Conservation (phyloP, 1,284 basidiomycete species). For the Sporisorium graminicola region DNA sequence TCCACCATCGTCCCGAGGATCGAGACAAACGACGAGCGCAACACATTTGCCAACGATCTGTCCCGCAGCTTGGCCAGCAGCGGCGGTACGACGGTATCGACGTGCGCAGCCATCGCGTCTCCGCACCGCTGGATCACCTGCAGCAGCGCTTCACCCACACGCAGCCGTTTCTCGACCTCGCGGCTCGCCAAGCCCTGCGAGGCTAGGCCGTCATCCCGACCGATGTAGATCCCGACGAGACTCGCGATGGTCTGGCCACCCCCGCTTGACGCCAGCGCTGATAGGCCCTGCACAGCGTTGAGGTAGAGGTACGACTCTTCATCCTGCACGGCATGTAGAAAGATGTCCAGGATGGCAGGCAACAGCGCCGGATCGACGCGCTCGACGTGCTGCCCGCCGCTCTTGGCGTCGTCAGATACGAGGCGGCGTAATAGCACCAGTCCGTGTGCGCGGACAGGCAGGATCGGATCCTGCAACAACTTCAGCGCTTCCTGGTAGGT, state of each 20-base stretch:
- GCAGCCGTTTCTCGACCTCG: slow-evolving; percentile 82
- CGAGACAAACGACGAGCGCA: slow-evolving; percentile 62
- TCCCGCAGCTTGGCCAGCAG: slow-evolving; percentile 58
- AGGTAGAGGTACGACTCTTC: slow-evolving; percentile 95
- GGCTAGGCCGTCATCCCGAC: slow-evolving; percentile 39
- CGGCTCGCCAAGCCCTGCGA: slow-evolving; percentile 68
- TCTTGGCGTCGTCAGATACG: slow-evolving; percentile 48
- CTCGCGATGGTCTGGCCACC: slow-evolving; percentile 42
- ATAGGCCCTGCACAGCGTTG: slow-evolving; percentile 89
- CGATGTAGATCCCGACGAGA: slow-evolving; percentile 57
- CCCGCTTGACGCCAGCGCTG: slow-evolving; percentile 71
- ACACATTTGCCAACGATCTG: slow-evolving; percentile 50
- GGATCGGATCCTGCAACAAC: slow-evolving; percentile 87
- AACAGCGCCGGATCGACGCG: slow-evolving; percentile 72
- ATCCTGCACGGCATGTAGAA: slow-evolving; percentile 86
- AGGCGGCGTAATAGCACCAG: slow-evolving; percentile 61
- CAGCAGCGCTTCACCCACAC: slow-evolving; percentile 88
- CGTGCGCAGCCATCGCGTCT: slow-evolving; percentile 76
- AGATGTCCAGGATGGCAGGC: slow-evolving; percentile 87
- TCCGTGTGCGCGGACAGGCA: slow-evolving; percentile 96
- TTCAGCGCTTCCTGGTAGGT: slow-evolving; percentile 86
- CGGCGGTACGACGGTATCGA: slow-evolving; percentile 48
- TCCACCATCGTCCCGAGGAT: slow-evolving; percentile 67
- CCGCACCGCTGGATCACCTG: slow-evolving; percentile 83
- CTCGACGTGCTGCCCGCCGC: slow-evolving; percentile 23